Conservation (phyloP, 495 filamentous ascomycete genomes). For the Hypoxylon fuscum region DNA sequence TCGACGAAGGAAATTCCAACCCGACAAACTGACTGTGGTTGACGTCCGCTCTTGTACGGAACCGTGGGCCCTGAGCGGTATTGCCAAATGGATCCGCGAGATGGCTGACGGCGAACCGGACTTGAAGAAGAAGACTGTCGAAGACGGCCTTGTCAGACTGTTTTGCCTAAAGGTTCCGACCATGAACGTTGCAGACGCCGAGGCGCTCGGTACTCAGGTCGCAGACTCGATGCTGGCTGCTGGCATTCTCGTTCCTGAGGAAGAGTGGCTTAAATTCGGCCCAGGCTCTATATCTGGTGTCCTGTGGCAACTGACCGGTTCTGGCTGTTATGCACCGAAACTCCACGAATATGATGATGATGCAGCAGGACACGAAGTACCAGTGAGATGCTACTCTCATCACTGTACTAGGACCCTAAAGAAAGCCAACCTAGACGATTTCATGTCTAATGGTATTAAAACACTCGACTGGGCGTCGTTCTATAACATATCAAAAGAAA, state of each 20-base stretch:
- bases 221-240: constrained; percentile 82
- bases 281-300: constrained; percentile 81
- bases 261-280: constrained; percentile 98
- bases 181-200: constrained; percentile 98
- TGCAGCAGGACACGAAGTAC: constrained; percentile 49
- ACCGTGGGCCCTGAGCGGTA: constrained; percentile 92
- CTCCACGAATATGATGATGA: constrained; percentile 76
- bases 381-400: constrained; percentile 89
- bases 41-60: constrained; percentile 89
- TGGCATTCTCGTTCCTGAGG: constrained; percentile 83
- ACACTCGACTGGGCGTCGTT: constrained; percentile 89
- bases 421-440: constrained; percentile 84
- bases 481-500: constrained; percentile 84
- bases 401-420: constrained; percentile 94
- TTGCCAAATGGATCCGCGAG: constrained; percentile 84
- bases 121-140: constrained; percentile 80
- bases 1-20: constrained; percentile 81
- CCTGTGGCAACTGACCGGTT: constrained; percentile 90
- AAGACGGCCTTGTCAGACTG: constrained; percentile 85
- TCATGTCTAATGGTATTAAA: constrained; percentile 73
- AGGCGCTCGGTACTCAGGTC: constrained; percentile 81
- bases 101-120: constrained; percentile 87
- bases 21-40: constrained; percentile 81
- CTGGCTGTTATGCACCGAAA: constrained; percentile 87
- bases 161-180: constrained; percentile 98